These are phyloP conservation scores for Calonectria ilicicola DNA, from an alignment of 2,329 filamentous ascomycete species.

Conservation along the genomic window DNA sequence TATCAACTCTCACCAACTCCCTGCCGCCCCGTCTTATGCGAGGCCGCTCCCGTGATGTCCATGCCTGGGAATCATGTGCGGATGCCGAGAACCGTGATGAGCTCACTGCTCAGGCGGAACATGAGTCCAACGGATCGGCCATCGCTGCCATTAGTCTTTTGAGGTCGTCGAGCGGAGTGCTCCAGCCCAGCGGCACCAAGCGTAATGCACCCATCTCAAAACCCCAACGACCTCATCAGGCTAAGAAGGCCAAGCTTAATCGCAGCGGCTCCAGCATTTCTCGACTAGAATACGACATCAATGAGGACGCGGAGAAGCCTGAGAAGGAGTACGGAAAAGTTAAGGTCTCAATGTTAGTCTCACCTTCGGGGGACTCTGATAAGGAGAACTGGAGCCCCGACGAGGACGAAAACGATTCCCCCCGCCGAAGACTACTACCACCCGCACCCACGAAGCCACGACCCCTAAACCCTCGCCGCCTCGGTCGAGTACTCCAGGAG, in stretches of 20 bases:
- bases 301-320: conserved; percentile 42
- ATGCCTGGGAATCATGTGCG: conserved; percentile 92
- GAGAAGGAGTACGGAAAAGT: conserved; percentile 46
- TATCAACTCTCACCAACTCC: conserved; percentile 64
- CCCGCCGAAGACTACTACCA: conserved; percentile 52
- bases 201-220: conserved; percentile 66
- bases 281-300: conserved; percentile 62
- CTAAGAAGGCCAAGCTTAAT: conserved; percentile 73
- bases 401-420: conserved; percentile 55
- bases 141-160: conserved; percentile 85
- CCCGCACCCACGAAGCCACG: conserved; percentile 43
- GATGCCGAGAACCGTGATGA: conserved; percentile 84
- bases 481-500: conserved; percentile 56
- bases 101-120: conserved; percentile 83
- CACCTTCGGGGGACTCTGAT: conserved; percentile 76
- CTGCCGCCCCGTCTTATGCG: conserved; percentile 69
- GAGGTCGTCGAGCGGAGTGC: conserved; percentile 71
- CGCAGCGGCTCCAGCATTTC: conserved; percentile 73
- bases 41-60: conserved; percentile 86
- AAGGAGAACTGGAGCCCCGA: conserved; percentile 90
- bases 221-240: conserved; percentile 47
- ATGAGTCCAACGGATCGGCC: conserved; percentile 83
- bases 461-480: conserved; percentile 53
- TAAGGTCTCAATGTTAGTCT: conserved; percentile 55
- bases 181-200: conserved; percentile 71